Evolutionary conservation across 179 eudicot species (phyloP), one percentile per base, ranked within the genome.

Genomic region (Silene vulgaris): DNA sequence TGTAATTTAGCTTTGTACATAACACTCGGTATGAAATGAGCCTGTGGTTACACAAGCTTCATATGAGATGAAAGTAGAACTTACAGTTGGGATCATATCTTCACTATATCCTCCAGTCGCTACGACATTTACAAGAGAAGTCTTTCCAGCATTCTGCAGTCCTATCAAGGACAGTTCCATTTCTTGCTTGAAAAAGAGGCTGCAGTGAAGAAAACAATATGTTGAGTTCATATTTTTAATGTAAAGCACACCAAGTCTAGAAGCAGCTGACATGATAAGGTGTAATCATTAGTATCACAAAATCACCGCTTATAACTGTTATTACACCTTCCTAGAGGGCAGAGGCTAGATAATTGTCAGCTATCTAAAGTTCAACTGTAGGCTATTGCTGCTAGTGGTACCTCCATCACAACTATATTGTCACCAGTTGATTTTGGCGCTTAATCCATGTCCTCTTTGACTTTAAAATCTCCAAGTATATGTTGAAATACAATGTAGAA

Each of bases 21-120:
- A 19, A 72, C 8, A 52, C 11, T 2, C 52, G 30, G 20, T 26
- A 52, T 1, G 8, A 57, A 50, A 52, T 48, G 21, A 4, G 21
- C 20, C 16, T 4, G 9, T 16, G 35, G 7, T 50, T 52, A 19
- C 23, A 76, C 6, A 45, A 28, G 30, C 72, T 35, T 67, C 63
- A 60, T 26, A 14, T 40, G 64, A 71, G 45, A 71, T 26, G 43
- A 52, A 14, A 54, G 74, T 52, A 68, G 63, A n/a, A 80, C 93
- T 85, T 75, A 95, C 99, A 63, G 99, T 95, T 30, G 99, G 99
- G 72, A 92, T 95, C 97, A 92, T 92, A 80, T 95, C 99, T 83
- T 92, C 99, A 79, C 97, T 92, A 45, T 92, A 95, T 86, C 97
- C 97, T 81, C 99, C 99, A 72, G 97, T 95, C 65, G 99, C 99